A percentile compares a stretch with the other conserved stretches of the same genome.
These are phyloP conservation scores for Cyclotella sp. DNA, from an alignment of 108 stramenopile species.

Conservation along the genomic window DNA sequence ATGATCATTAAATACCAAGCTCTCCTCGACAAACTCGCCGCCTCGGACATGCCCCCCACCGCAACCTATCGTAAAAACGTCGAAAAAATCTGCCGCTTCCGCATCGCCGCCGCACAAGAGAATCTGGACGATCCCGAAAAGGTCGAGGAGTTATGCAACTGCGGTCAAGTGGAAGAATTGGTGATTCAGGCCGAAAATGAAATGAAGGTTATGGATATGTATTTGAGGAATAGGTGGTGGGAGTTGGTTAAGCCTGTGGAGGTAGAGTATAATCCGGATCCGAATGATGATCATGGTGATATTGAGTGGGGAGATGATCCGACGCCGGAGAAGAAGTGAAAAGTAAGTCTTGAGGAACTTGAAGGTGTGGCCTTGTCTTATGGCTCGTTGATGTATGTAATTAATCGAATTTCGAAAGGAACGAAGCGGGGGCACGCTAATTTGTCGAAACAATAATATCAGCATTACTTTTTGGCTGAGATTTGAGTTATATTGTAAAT, in stretches of 20 bases:
- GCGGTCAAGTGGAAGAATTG: slow-evolving; percentile 93
- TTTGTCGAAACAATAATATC: no score
- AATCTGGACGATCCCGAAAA: slow-evolving; percentile 85
- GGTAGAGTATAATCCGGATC: slow-evolving; percentile 69
- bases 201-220: slow-evolving; percentile 90
- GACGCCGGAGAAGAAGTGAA: slow-evolving; percentile 3
- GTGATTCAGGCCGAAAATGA: slow-evolving; percentile 91
- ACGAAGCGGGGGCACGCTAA: no score
- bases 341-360: not conserved
- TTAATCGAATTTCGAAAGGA: no score
- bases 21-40: slow-evolving; percentile 82
- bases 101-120: slow-evolving; percentile 73
- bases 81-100: slow-evolving; percentile 78
- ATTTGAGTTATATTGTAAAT: no score
- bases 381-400: no score
- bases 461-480: no score
- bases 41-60: slow-evolving; percentile 86
- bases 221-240: slow-evolving; percentile 82
- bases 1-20: slow-evolving; percentile 84
- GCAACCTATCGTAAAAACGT: slow-evolving; percentile 88
- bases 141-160: slow-evolving; percentile 86
- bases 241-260: slow-evolving; percentile 64
- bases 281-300: slow-evolving; percentile 57
- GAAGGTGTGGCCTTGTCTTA: no score
- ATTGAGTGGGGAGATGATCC: slow-evolving; percentile 57